A percentile compares a stretch with the other conserved stretches of the same genome.
These are phyloP conservation scores for Wickerhamiella kurtzmanii DNA, from an alignment of 805 yeast genomes.

Conservation along the genomic window DNA sequence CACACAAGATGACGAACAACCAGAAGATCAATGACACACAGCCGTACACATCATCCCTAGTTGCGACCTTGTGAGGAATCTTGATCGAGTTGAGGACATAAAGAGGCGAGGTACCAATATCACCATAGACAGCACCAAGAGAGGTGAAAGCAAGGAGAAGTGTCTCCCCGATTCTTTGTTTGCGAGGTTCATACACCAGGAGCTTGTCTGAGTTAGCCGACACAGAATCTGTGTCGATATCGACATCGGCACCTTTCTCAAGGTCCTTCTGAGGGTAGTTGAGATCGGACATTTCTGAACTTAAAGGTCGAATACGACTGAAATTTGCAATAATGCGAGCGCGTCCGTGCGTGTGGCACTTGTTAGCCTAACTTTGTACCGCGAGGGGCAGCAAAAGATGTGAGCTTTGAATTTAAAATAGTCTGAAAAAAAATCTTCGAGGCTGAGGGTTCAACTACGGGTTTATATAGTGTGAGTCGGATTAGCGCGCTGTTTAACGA, in stretches of 20 bases:
- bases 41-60: slow-evolving; percentile 34
- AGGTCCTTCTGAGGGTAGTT: neutral
- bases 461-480: neutral
- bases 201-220: neutral
- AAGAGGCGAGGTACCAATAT: slow-evolving; percentile 49
- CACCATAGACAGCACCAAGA: slow-evolving; percentile 53
- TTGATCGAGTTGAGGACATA: slow-evolving; percentile 23
- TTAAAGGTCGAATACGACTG: neutral
- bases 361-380: neutral
- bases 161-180: neutral
- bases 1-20: slow-evolving; percentile 40
- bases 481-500: neutral
- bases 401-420: too few species aligned
- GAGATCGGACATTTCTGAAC: neutral
- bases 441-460: neutral
- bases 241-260: neutral
- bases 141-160: slow-evolving; percentile 30
- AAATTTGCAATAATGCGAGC: neutral
- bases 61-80: slow-evolving; percentile 20
- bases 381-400: too few species aligned
- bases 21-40: slow-evolving; percentile 42
- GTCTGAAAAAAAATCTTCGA: neutral
- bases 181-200: neutral
- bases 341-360: neutral
- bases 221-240: neutral